phyloP scores from a whole-genome alignment of 768 basidiomycete genomes.

The Phylloporus sp. region DNA sequence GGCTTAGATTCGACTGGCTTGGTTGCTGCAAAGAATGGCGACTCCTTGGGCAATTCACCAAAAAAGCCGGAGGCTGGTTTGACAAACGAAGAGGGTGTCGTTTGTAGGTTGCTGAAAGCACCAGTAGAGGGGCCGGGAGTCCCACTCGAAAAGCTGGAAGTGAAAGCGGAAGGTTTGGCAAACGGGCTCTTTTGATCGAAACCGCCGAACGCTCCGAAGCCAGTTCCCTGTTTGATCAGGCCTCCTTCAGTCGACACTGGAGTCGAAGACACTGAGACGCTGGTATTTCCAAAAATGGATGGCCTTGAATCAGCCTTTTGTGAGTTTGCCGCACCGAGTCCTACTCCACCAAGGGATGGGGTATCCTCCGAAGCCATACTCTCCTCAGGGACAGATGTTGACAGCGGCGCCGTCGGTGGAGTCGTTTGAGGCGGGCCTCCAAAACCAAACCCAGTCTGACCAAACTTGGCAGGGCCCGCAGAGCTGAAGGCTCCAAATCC shows the following conservation, averaged over 20 bases:
- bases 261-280: slow-evolving; percentile 4
- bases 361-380: slow-evolving; percentile 32
- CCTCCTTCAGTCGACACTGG: slow-evolving; percentile 16
- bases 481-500: slow-evolving; percentile 35
- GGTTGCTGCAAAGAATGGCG: background rate
- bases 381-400: slow-evolving; percentile 21
- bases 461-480: slow-evolving; percentile 30
- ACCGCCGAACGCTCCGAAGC: slow-evolving; percentile 31
- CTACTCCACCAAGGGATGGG: slow-evolving; percentile 30
- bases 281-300: slow-evolving; percentile 33
- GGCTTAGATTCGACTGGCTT: background rate
- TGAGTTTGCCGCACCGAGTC: slow-evolving; percentile 26
- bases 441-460: slow-evolving; percentile 26
- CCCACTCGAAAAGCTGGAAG: background rate
- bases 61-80: background rate
- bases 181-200: slow-evolving; percentile 28
- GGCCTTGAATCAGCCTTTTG: slow-evolving; percentile 23
- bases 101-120: background rate
- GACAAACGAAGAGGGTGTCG: slow-evolving; percentile 3
- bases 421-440: slow-evolving; percentile 9
- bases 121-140: background rate
- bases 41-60: background rate
- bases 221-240: slow-evolving; percentile 33
- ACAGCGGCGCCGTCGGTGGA: background rate
- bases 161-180: slow-evolving; percentile 23